Evolutionary conservation across 306 rosid species (phyloP).

Genomic region (Hylodesmum podocarpum): DNA sequence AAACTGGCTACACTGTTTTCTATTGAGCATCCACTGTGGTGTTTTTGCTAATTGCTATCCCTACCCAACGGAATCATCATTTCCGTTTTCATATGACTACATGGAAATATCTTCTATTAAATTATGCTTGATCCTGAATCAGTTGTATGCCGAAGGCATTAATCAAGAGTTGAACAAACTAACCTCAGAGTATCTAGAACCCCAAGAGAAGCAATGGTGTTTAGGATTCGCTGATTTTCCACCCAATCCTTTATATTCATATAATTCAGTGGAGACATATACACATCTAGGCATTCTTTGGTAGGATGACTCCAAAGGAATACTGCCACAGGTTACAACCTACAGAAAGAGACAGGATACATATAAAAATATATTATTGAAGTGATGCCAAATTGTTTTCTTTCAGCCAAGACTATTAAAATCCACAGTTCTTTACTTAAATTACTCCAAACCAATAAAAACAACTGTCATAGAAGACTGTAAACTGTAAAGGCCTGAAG

Average conservation of each 20-base stretch:
- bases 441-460: background rate
- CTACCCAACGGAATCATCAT: background rate
- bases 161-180: constrained; percentile 36
- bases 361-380: background rate
- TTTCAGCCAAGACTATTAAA: background rate
- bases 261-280: constrained; percentile 79
- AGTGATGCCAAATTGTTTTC: background rate
- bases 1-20: background rate
- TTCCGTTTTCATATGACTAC: background rate
- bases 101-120: background rate
- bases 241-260: constrained; percentile 77
- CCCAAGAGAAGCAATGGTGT: constrained; percentile 81
- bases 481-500: background rate
- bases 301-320: constrained; percentile 95
- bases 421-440: background rate
- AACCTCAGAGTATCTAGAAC: constrained; percentile 85
- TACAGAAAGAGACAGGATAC: constrained; percentile 39
- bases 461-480: background rate
- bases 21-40: background rate
- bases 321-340: constrained; percentile 99
- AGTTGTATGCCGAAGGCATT: background rate
- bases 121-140: background rate
- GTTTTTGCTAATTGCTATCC: constrained; percentile 13
- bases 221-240: constrained; percentile 79
- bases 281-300: constrained; percentile 85